These are phyloP conservation scores for Fusarium secorum DNA, from an alignment of 2,329 filamentous ascomycete species.

Conservation along the genomic window DNA sequence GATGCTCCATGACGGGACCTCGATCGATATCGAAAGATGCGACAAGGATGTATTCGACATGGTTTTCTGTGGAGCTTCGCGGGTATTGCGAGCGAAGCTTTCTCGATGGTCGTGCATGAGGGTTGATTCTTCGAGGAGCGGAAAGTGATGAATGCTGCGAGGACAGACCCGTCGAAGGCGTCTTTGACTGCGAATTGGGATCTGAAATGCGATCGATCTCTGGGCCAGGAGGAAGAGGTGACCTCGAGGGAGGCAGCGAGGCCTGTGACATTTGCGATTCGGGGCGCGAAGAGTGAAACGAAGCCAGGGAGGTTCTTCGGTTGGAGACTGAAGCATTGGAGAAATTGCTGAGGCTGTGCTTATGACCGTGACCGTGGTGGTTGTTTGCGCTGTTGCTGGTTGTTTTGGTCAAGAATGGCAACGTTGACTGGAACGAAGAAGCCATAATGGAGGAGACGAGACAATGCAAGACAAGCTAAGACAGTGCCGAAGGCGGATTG, in stretches of 20 bases:
- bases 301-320: constrained; percentile 67
- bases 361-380: constrained; percentile 41
- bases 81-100: constrained; percentile 79
- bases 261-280: constrained; percentile 65
- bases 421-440: constrained; percentile 46
- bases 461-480: constrained; percentile 2
- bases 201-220: constrained; percentile 66
- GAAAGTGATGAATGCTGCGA: constrained; percentile 69
- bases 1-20: constrained; percentile 97
- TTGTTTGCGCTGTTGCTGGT: constrained; percentile 31
- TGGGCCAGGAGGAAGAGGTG: constrained; percentile 59
- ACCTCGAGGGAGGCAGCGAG: constrained; percentile 62
- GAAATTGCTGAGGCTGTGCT: constrained; percentile 46
- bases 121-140: constrained; percentile 58
- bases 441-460: constrained; percentile 31
- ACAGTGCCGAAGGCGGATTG: constrained; percentile 21
- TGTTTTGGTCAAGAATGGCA: constrained; percentile 53
- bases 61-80: constrained; percentile 78
- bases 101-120: constrained; percentile 59
- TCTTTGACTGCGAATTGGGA: constrained; percentile 67
- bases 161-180: constrained; percentile 66
- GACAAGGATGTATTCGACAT: constrained; percentile 98
- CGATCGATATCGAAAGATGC: constrained; percentile 97
- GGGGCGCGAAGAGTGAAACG: constrained; percentile 67
- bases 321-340: constrained; percentile 45